Evolutionary conservation across 2,329 filamentous ascomycete genomes (phyloP).

Genomic region (Fusarium concolor): DNA sequence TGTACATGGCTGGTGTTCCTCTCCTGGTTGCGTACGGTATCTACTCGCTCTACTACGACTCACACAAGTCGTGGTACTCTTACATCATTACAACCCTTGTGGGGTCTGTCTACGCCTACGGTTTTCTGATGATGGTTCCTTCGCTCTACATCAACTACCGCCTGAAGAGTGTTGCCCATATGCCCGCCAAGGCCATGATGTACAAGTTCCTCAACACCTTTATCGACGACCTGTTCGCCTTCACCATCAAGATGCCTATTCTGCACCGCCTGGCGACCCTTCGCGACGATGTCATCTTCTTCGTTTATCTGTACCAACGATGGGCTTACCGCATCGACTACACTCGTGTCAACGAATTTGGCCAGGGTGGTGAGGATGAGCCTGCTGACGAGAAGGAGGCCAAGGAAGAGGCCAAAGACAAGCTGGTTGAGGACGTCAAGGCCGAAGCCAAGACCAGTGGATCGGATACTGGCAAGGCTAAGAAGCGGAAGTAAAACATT

Average conservation of each 20-base stretch:
- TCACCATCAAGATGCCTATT: slow-evolving; percentile 99
- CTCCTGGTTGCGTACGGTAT: slow-evolving; percentile 88
- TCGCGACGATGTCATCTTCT: slow-evolving; percentile 97
- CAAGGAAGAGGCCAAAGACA: slow-evolving; percentile 55
- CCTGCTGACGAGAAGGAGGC: slow-evolving; percentile 76
- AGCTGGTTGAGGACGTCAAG: slow-evolving; percentile 52
- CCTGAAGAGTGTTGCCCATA: slow-evolving; percentile 93
- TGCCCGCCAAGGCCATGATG: slow-evolving; percentile 95
- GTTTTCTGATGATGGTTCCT: slow-evolving; percentile 99
- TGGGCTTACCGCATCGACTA: slow-evolving; percentile 95
- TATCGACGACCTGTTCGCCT: slow-evolving; percentile 98
- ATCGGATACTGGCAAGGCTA: slow-evolving; percentile 59
- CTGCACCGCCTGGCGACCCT: slow-evolving; percentile 92
- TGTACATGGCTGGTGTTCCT: slow-evolving; percentile 92
- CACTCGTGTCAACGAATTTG: slow-evolving; percentile 94
- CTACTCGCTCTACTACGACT: slow-evolving; percentile 93
- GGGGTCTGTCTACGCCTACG: slow-evolving; percentile 96
- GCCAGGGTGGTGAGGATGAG: slow-evolving; percentile 95
- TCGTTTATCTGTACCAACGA: slow-evolving; percentile 94
- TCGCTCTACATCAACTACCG: slow-evolving; percentile 99
- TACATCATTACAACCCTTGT: slow-evolving; percentile 96
- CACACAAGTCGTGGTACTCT: slow-evolving; percentile 98
- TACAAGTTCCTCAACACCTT: slow-evolving; percentile 99
- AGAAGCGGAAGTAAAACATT: slow-evolving; percentile 54
- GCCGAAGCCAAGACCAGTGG: slow-evolving; percentile 61